Base-by-base conservation (phyloP, 805 yeast genomes). In the Spencermartinsiella europaea region DNA sequence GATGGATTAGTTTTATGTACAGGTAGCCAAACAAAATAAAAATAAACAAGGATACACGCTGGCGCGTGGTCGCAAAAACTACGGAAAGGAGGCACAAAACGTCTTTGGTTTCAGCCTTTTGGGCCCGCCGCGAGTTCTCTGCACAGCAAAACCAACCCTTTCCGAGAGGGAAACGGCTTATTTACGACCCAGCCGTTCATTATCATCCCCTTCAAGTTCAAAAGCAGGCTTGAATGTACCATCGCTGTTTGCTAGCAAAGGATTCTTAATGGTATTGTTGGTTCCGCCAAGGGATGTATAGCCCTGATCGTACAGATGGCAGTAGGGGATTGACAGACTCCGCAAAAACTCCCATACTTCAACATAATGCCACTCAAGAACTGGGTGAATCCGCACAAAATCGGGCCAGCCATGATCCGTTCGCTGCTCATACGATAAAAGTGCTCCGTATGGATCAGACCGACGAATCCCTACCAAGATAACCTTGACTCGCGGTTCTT, bases 401-500 rank as follows among this genome's bases (percentile, higher is more conserved):
- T 72, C 68, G 3, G 99, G 99, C 98, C 98, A 93, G 48, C 88
- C 81, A 48, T 81, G 82, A 59, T 91, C 96, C 0, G 99, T 93
- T 34, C 59, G 65, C 59, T 88, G 95, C 44, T 86, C 75, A 38
- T 76, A 72, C 21, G 68, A 51, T 39, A 91, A 68, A 17, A 68
- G 55, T 2, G 68, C 70, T 0, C 95, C 93, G 64, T 75, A 85
- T 0, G 99, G 98, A 61, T 93, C 99, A 2, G 87, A 79, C 47
- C 84, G 74, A 45, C 99, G 72, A 25, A 88, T 86, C 0, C 99
- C 99, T 3, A 93, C 91, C 21, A 91, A 73, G 0, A 93, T 81
- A 2, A 91, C 83, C 57, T 77, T 74, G n/a, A 86, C 70, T 3
- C 70, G 55, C 0, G 80, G 77, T 52, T 81, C 67, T 15, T 63